Evolutionary conservation across 306 rosid species (phyloP), one percentile per base, ranked within the genome.

Genomic region (Alnus rubra): DNA sequence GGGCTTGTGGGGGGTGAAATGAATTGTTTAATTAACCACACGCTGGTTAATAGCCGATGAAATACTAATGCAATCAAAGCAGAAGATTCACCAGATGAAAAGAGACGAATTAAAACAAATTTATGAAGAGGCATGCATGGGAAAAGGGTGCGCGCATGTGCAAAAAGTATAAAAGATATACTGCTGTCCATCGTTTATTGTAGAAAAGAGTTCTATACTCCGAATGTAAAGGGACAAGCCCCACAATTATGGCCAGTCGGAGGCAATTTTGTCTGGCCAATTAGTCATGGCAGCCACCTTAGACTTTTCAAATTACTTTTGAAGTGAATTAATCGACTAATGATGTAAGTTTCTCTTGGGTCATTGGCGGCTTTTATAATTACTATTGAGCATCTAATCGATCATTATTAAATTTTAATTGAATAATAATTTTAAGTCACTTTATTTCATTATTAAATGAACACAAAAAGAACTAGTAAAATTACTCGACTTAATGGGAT

Each of bases 81-180:
- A 54, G 10, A 49, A 64, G 75, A 64, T 77, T 39, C 76, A 67
- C 65, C 55, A 64, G 53, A 73, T 58, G 63, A 64, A 71, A 23
- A 71, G 35, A 60, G 31, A 7, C 80, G 14, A 42, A 30, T 39
- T 2, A 28, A 13, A 71, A 30, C 16, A 31, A 30, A 12, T 4
- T 9, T 31, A 31, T 4, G 5, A 15, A 62, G 12, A 62, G n/a
- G n/a, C 44, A 33, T 0, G 69, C 44, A 33, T 0, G 69, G 69
- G 16, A 16, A 16, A 53, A 44, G 9, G 13, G 70, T 35, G 23
- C 48, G 35, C 16, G 69, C 28, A 23, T 23, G 28, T 63, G 69
- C 39, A 63, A 63, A 63, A 63, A 33, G 49, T 18, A 3, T 50
- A 11, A 0, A 65, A 5, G 11, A 30, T 42, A 60, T 31, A 5